Evolutionary conservation across 2,329 filamentous ascomycete genomes (phyloP), one percentile per base, ranked within the genome.

Genomic region (Monosporascus sp.): DNA sequence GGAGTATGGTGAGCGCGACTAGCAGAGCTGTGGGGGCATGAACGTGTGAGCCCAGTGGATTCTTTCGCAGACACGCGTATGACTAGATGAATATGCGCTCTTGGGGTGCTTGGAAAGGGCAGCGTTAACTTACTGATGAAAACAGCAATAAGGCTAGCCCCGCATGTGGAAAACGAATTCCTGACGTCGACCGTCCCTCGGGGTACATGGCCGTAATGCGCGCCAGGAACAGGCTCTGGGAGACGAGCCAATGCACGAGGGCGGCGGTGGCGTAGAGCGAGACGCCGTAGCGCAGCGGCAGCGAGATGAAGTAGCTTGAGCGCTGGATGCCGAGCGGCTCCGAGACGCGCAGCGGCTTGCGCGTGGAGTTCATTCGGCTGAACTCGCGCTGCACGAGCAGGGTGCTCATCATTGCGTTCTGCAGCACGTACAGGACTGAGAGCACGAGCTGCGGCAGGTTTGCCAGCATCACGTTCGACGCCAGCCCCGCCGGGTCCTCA

Each of bases 381-480:
- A 73, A 83, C 61, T 83, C 80, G 8, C 65, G 59, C 0, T 70
- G 73, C 0, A 74, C 59, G 0, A 76, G 65, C 64, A 80, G 77
- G 2, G 62, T 66, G 0, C 75, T 82, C 22, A 75, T 65, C 6
- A 79, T 61, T 2, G 61, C 61, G 56, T 79, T 79, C 59, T 72
- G 70, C 1, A 65, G 59, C 3, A 78, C 61, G 57, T 80, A 79
- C 2, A 75, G 47, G n/a, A 75, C 59, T 0, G 74, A 77, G 0
- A 79, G 54, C 4, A 79, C 50, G 0, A 77, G 50, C 55, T 81
- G 78, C 1, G 76, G 75, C 0, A 68, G 25, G 55, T 81, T 81
- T 37, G 71, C 73, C 0, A 79, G 20, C 18, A 78, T 61, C 1
- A 70, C 65, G 39, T 69, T 70, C 6, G 47, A 31, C 22, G 70